Percentiles rank a stretch among this genome's conserved stretches.
Evolutionary conservation across 2,329 filamentous ascomycete genomes (phyloP).

Genomic region (Neurospora crassa): DNA sequence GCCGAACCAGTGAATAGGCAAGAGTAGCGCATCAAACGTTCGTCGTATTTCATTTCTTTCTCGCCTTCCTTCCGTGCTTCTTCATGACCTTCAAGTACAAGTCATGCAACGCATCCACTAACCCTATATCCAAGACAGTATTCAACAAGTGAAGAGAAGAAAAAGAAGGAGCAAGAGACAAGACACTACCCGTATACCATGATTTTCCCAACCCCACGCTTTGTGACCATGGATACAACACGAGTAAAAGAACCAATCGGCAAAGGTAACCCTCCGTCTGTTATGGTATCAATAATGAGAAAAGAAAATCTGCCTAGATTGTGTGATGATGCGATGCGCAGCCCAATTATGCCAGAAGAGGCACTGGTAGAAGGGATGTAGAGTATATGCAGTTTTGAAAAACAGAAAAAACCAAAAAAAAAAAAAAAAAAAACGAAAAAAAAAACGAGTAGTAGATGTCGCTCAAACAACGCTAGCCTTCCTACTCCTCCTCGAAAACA

Average conservation of each 20-base stretch:
- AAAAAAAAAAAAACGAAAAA: too few species aligned
- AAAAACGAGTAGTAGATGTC: neutral
- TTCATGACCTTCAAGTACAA: neutral
- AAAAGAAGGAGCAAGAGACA: neutral
- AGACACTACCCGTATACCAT: neutral
- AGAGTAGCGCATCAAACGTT: neutral
- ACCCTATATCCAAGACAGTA: neutral
- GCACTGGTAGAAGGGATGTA: neutral
- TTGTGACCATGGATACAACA: neutral
- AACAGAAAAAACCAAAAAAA: too few species aligned
- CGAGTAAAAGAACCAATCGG: neutral
- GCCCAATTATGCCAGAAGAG: neutral
- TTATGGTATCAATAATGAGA: neutral
- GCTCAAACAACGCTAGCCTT: slow-evolving; percentile 26
- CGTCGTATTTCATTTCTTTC: neutral
- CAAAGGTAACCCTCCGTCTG: neutral
- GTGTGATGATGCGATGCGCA: neutral
- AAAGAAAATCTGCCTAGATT: neutral
- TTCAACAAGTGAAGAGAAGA: neutral
- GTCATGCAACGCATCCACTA: neutral
- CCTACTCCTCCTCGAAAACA: slow-evolving; percentile 42
- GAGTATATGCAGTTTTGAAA: neutral
- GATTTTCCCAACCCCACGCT: neutral
- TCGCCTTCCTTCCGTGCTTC: neutral
- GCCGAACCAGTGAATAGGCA: neutral